phyloP scores from a whole-genome alignment of 2,329 filamentous ascomycete species.

The Botryotinia calthae region DNA sequence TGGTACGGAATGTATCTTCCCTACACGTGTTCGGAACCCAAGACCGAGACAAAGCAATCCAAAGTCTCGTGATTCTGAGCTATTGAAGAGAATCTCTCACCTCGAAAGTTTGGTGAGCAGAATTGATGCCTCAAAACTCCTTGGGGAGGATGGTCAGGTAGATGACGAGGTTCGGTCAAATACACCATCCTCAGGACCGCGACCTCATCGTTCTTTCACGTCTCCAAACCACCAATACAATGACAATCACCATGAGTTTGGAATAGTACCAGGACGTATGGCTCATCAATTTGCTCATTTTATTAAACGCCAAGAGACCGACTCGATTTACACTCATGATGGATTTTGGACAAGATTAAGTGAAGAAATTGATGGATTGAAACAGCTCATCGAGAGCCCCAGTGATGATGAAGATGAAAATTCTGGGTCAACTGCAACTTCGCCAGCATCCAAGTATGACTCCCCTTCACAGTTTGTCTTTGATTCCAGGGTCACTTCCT shows the following conservation, averaged over 20 bases:
- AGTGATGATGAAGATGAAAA: constrained; percentile 20
- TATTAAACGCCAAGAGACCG: constrained; percentile 17
- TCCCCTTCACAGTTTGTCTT: constrained; percentile 16
- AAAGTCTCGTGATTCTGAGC: constrained; percentile 21
- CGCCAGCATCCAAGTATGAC: constrained; percentile 12
- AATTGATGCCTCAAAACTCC: constrained; percentile 18
- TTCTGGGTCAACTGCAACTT: not conserved
- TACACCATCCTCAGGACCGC: constrained; percentile 7
- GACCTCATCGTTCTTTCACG: constrained; percentile 3
- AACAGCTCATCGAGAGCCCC: constrained; percentile 15
- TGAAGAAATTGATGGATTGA: constrained; percentile 20
- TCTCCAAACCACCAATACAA: not conserved
- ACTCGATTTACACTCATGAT: constrained; percentile 14
- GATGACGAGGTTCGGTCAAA: constrained; percentile 3
- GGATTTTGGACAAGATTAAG: constrained; percentile 21
- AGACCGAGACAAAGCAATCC: constrained; percentile 10
- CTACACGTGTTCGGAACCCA: constrained; percentile 14
- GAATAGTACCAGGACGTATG: not conserved
- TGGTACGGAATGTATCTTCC: constrained; percentile 19
- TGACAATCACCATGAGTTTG: not conserved
- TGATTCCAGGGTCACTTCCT: constrained; percentile 3
- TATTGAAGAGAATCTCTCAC: constrained; percentile 21
- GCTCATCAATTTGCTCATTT: constrained; percentile 18
- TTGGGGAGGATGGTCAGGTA: not conserved
- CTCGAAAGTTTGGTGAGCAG: constrained; percentile 22